phyloP scores from a whole-genome alignment of 1,284 basidiomycete species.

The Naganishia albida region DNA sequence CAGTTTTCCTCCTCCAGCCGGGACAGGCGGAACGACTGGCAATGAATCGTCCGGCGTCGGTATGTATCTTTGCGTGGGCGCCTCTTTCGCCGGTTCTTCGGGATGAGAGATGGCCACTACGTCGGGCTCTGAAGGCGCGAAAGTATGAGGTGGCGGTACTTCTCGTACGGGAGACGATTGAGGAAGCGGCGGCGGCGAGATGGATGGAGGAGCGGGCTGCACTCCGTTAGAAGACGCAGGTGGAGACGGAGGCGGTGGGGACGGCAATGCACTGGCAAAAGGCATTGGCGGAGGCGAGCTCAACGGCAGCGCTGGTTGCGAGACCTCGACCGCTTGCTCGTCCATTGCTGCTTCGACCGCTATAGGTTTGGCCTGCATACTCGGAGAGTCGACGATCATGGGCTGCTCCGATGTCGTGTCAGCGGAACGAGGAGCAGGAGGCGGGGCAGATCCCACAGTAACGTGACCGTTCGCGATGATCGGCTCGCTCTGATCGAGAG shows the following conservation, averaged over 20 bases:
- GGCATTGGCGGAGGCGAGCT: constrained; percentile 8
- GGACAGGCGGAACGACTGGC: constrained; percentile 6
- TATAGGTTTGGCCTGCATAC: neutral
- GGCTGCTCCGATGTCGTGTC: no score
- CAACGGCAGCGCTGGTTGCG: neutral
- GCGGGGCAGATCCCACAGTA: no score
- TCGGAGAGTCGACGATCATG: neutral
- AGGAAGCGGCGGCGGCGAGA: constrained; percentile 11
- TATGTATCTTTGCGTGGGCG: neutral
- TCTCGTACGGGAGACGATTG: neutral
- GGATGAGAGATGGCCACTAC: neutral
- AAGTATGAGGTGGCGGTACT: neutral
- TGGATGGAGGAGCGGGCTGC: constrained; percentile 4
- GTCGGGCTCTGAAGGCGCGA: neutral
- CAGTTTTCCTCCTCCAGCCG: constrained; percentile 13
- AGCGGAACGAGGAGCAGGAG: no score
- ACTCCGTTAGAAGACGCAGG: neutral
- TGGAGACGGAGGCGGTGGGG: neutral
- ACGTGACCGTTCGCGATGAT: no score
- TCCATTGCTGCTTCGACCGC: neutral
- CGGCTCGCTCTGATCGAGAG: no score
- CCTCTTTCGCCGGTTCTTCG: neutral
- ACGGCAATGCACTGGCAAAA: neutral
- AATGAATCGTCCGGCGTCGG: constrained; percentile 14
- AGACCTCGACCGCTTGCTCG: neutral